Base-by-base conservation (phyloP, 768 basidiomycete genomes). In the Leccinum barrowsii region DNA sequence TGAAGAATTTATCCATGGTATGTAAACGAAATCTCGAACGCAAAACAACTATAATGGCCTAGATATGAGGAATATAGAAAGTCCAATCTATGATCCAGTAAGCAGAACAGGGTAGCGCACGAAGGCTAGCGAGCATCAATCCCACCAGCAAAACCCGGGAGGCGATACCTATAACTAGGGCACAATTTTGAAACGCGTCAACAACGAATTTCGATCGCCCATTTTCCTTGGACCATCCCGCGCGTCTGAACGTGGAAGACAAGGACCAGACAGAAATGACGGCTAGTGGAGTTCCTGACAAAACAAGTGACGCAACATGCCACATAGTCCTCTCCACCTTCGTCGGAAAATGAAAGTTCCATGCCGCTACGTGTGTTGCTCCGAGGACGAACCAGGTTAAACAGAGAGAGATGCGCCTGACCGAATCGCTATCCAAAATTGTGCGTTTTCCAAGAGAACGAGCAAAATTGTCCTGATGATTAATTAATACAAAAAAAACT, bases 51-150 rank as follows among this genome's bases (percentile, higher is more conserved):
- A 42, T 42, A 19, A 19, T 42, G 17, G 17, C 0, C 56, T 57
- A 55, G 17, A 55, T 19, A 37, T 58, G 58, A 26, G 58, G 58
- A 11, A 59, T 35, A 28, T 35, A 51, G 10, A 6, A 1, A 2
- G 30, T 28, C 58, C 58, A 59, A 10, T 49, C 2, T 10, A 59
- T 4, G 2, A 8, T 35, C 21, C 34, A 37, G 40, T 50, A 46
- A 15, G 55, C 49, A 5, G 48, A 21, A n/a, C 55, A 57, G 24
- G 55, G 55, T 4, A 51, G 17, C 3, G 30, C 7, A 28, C 55
- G 49, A 35, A 59, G 49, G 22, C 54, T 59, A 10, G 42, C 49
- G 7, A 52, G 22, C 52, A 52, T 52, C 21, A 52, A 21, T 22
- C 35, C 52, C 35, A 40, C 52, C 21, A 52, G 52, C 5, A 35